These are phyloP conservation scores for Phellopilus nigrolimitatus DNA, from an alignment of 1,284 basidiomycete species.

Conservation along the genomic window DNA sequence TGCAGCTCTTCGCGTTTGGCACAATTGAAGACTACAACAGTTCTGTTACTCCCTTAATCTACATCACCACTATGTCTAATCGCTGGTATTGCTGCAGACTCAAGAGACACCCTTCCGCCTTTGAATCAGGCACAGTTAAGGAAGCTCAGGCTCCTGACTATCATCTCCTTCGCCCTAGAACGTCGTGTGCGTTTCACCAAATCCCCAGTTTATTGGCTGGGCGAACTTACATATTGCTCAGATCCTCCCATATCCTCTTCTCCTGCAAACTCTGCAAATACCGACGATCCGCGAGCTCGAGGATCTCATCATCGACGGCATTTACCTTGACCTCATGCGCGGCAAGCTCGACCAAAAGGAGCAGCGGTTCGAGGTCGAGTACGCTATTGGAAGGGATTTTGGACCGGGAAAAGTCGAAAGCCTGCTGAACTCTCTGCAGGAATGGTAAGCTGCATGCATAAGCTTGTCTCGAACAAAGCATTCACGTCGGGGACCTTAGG, in stretches of 20 bases:
- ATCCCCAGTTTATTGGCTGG: not conserved
- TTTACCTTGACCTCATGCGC: constrained; percentile 84
- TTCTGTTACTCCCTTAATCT: not conserved
- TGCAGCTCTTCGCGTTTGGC: constrained; percentile 87
- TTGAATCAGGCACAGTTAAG: constrained; percentile 68
- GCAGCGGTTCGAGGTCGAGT: constrained; percentile 83
- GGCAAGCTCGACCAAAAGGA: constrained; percentile 92
- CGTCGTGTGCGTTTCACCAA: constrained; percentile 53
- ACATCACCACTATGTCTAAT: not conserved
- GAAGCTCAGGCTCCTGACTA: constrained; percentile 90
- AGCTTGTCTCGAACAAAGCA: constrained; percentile 2
- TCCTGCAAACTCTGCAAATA: constrained; percentile 67
- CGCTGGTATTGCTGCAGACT: constrained; percentile 38
- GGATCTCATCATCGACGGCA: constrained; percentile 92
- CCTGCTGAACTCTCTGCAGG: constrained; percentile 57
- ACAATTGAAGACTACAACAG: constrained; percentile 75
- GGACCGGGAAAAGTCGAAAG: constrained; percentile 59
- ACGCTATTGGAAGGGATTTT: constrained; percentile 86
- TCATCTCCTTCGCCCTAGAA: constrained; percentile 74
- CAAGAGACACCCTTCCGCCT: constrained; percentile 60
- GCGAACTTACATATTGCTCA: constrained; percentile 27
- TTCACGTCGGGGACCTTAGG: too few species aligned
- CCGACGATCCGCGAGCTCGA: constrained; percentile 81
- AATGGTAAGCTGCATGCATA: constrained; percentile 54
- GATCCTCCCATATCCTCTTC: constrained; percentile 70